Evolutionary conservation across 805 yeast genomes (phyloP).

Genomic region (Cyberlindnera amylophila): DNA sequence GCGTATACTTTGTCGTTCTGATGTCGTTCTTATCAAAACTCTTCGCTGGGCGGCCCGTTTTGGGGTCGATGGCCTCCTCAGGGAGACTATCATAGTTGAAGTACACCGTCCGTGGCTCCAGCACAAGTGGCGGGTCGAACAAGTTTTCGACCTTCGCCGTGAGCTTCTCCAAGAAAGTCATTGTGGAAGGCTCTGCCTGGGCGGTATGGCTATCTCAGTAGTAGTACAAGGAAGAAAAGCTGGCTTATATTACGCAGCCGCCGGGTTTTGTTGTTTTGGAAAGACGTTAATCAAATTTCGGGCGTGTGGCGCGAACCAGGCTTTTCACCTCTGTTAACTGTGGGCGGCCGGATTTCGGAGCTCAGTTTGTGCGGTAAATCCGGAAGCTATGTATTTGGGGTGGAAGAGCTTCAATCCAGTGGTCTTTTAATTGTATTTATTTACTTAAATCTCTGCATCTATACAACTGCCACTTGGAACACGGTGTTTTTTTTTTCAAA

Average conservation of each 20-base stretch:
- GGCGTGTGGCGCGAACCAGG: slow-evolving; percentile 1
- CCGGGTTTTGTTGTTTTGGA: background rate
- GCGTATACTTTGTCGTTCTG: slow-evolving; percentile 93
- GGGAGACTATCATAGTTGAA: slow-evolving; percentile 18
- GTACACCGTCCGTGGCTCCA: slow-evolving; percentile 17
- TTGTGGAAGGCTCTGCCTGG: slow-evolving; percentile 1
- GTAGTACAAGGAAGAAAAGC: no score
- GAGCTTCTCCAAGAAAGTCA: slow-evolving; percentile 4
- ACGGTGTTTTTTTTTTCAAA: no score
- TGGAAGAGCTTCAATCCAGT: background rate
- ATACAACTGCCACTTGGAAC: no score
- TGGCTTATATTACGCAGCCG: no score
- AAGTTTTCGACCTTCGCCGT: slow-evolving; percentile 7
- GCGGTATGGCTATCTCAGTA: no score
- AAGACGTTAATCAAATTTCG: background rate
- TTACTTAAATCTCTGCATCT: no score
- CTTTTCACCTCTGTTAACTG: no score
- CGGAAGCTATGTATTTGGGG: background rate
- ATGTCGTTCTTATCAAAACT: slow-evolving; percentile 55
- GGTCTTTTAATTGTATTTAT: no score
- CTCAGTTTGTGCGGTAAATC: background rate
- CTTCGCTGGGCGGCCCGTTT: slow-evolving; percentile 13
- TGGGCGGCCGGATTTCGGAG: no score
- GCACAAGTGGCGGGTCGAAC: slow-evolving; percentile 15
- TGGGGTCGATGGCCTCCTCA: slow-evolving; percentile 10